Evolutionary conservation across 2,329 filamentous ascomycete species (phyloP), one percentile per base, ranked within the genome.

Genomic region (Karstenula rhodostoma): DNA sequence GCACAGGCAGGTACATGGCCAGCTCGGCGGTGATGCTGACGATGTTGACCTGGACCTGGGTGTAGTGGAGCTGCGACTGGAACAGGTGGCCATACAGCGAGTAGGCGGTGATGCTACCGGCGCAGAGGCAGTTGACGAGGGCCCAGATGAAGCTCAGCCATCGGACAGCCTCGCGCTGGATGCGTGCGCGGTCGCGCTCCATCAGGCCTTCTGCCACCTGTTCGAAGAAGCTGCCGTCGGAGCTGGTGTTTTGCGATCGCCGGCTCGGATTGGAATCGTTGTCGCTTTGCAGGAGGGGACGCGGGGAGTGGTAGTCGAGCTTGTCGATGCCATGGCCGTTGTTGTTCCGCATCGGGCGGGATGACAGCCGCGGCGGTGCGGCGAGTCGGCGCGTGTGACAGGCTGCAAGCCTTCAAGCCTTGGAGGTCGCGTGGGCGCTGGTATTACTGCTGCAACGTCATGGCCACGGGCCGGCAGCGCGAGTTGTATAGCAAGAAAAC

Each of bases 31-130:
- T 89, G 68, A 96, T 96, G 62, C 92, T 91, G 48, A 97, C 89
- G 32, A 90, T 88, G 78, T 98, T 98, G 78, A 99, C 93, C 77
- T 95, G 92, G 63, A 95, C 86, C 79, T 99, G 95, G 3, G 89
- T 90, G 80, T 98, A 99, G 73, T 89, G 90, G 54, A 99, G 84
- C 47, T 89, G 89, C 57, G 90, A 90, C 77, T 97, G 92, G 80
- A 99, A 93, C 50, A 96, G 84, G 67, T 92, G 94, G 9, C 91
- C 95, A 77, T 98, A 99, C 33, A 99, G 87, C 37, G 93, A 97
- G 82, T 95, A 99, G 51, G 93, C 91, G 52, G 93, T 93, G 72
- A 98, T 92, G 71, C 92, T 96, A 63, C 94, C 95, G 32, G 93
- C 94, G 76, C 92, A 95, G 33, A 97, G 85, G 68, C 86, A 88